Evolutionary conservation across 768 basidiomycete genomes (phyloP).

Genomic region (Tephrocybe sp.): DNA sequence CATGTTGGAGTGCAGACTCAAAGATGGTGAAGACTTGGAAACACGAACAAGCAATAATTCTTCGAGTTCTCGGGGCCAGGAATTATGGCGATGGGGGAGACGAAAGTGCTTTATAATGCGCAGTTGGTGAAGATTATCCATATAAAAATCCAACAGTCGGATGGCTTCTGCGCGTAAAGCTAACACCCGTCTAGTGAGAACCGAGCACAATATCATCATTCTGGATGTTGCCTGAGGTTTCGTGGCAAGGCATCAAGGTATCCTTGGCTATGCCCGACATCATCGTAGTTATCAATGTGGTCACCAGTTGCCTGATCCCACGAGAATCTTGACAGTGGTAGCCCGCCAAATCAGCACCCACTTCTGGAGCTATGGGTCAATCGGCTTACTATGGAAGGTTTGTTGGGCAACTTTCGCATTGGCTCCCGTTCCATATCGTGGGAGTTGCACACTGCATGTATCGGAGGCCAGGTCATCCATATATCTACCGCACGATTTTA

Average conservation of each 20-base stretch:
- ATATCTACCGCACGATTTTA: too few relatives aligned
- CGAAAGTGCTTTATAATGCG: background rate
- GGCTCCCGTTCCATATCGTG: constrained; percentile 23
- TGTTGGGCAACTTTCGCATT: constrained; percentile 17
- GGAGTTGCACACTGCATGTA: constrained; percentile 15
- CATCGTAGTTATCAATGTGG: constrained; percentile 19
- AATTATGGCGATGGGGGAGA: background rate
- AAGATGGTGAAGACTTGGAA: background rate
- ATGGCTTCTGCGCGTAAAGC: background rate
- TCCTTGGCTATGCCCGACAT: constrained; percentile 29
- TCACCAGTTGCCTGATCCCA: constrained; percentile 21
- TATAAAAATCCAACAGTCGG: constrained; percentile 2
- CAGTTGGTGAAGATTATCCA: background rate
- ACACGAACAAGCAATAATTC: background rate
- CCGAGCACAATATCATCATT: constrained; percentile 31
- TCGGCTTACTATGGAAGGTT: constrained; percentile 36
- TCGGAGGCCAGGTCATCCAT: too few relatives aligned
- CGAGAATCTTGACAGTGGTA: constrained; percentile 26
- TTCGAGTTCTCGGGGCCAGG: background rate
- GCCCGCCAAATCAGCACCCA: constrained; percentile 26
- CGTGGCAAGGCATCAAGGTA: constrained; percentile 23
- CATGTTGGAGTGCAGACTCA: constrained; percentile 23
- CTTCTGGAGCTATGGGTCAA: constrained; percentile 43
- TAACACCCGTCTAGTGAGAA: constrained; percentile 22
- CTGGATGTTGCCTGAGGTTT: constrained; percentile 24